These are phyloP conservation scores for Ophiocordyceps sinensis DNA, from an alignment of 2,329 filamentous ascomycete species.

Conservation along the genomic window DNA sequence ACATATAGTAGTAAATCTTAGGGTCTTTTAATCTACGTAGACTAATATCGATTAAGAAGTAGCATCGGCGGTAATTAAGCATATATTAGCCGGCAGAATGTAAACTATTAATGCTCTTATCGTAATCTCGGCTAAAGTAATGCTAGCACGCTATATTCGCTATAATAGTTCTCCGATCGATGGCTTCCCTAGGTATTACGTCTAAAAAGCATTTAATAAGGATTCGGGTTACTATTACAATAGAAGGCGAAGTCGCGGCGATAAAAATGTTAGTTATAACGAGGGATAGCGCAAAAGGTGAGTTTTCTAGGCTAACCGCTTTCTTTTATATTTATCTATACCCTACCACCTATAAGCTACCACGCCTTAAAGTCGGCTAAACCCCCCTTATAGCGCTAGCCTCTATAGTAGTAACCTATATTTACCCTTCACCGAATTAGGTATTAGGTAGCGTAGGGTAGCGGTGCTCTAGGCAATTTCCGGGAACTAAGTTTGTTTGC, in stretches of 20 bases:
- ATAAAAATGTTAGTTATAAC: background rate
- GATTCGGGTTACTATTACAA: background rate
- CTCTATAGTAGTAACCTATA: no score
- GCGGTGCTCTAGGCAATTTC: background rate
- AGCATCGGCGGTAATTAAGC: background rate
- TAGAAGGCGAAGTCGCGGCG: background rate
- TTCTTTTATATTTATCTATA: background rate
- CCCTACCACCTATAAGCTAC: background rate
- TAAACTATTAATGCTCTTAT: background rate
- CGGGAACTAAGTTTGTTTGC: background rate
- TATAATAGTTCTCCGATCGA: background rate
- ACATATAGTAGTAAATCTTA: background rate
- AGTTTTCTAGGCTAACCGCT: no score
- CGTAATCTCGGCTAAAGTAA: background rate
- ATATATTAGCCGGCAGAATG: background rate
- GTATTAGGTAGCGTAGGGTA: background rate
- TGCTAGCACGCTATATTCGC: conserved; percentile 1
- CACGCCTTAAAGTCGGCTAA: background rate
- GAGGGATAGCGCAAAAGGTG: background rate
- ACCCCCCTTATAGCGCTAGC: no score
- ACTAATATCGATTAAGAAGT: background rate
- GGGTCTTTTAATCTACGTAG: background rate
- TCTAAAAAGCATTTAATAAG: background rate
- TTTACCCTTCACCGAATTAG: background rate
- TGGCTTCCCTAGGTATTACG: background rate